Conservation (phyloP, 2,329 filamentous ascomycete species). For the Mollisiaceae sp. region DNA sequence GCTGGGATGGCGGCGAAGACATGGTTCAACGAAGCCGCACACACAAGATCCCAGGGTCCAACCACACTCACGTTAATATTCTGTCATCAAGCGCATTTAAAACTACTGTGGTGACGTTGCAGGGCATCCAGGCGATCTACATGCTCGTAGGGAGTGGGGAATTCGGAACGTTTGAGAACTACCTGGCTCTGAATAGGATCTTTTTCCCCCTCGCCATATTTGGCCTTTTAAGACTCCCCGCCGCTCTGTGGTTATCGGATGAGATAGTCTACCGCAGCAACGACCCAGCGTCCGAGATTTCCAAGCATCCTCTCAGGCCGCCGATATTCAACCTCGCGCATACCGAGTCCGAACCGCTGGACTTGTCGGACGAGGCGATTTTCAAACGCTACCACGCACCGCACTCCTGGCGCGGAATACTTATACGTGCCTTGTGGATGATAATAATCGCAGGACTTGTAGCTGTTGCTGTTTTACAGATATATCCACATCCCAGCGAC, state of each 20-base stretch:
- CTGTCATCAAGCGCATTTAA: slow-evolving; percentile 15
- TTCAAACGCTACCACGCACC: neutral
- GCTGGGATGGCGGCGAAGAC: slow-evolving; percentile 45
- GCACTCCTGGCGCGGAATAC: neutral
- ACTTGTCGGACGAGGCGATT: neutral
- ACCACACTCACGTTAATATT: neutral
- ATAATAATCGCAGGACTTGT: neutral
- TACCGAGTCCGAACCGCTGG: too few relatives aligned
- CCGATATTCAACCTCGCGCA: neutral
- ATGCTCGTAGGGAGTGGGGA: neutral
- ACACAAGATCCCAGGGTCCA: neutral
- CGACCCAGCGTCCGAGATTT: neutral
- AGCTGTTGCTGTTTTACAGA: neutral
- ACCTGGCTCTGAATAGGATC: slow-evolving; percentile 23
- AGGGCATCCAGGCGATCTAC: slow-evolving; percentile 16
- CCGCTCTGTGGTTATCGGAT: slow-evolving; percentile 35
- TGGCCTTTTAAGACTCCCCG: slow-evolving; percentile 33
- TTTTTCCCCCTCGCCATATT: slow-evolving; percentile 36
- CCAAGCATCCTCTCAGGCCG: too few relatives aligned
- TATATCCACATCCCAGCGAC: neutral
- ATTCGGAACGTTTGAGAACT: neutral
- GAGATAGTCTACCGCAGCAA: slow-evolving; percentile 5
- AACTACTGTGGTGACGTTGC: slow-evolving; percentile 36
- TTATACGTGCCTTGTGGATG: neutral
- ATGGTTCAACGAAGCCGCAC: slow-evolving; percentile 31